Base-by-base conservation (phyloP, 2,329 filamentous ascomycete species). In the Apiospora koreana region DNA sequence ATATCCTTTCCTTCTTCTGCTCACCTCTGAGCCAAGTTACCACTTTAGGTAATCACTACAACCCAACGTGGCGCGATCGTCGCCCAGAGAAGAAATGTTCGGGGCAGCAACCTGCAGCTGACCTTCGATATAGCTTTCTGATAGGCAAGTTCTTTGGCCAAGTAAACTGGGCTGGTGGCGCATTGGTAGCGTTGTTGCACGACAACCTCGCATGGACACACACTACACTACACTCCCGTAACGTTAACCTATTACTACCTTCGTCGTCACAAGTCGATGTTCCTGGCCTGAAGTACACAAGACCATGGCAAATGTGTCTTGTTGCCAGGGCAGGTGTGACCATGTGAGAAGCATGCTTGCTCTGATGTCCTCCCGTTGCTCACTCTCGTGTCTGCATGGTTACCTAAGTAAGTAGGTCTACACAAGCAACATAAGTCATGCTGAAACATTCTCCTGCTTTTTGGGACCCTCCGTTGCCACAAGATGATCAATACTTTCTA, bases 221-320 rank as follows among this genome's bases (percentile, higher is more conserved):
- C 54, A 62, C 54, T 38, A 46, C 54, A 62, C 54, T 38, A 35
- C 35, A 35, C 35, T 35, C 18, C 31, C 16, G 31, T 62, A 62
- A 62, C 28, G 31, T 31, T 62, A 16, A 5, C 54, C 54, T 62
- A 38, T 62, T 62, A 6, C 54, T 62, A 6, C 54, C 31, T n/a
- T n/a, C 31, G 21, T 62, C 54, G 10, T 62, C 54, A 38, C 31
- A 62, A 18, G 54, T 62, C n/a, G 28, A 31, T 31, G 54, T 62
- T 62, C 54, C 54, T 62, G 54, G 31, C 31, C 54, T 38, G 54
- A 38, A 62, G 54, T 62, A 62, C 31, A 62, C 54, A 62, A n/a
- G 54, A 62, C 31, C 31, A 38, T n/a, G 35, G 9, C 18, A 38
- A 38, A 38, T 12, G 54, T 35, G 54, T 62, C 54, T 38, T 31